Evolutionary conservation across 148 eudicot species (phyloP).

Genomic region (Rhododendron mucronatum): DNA sequence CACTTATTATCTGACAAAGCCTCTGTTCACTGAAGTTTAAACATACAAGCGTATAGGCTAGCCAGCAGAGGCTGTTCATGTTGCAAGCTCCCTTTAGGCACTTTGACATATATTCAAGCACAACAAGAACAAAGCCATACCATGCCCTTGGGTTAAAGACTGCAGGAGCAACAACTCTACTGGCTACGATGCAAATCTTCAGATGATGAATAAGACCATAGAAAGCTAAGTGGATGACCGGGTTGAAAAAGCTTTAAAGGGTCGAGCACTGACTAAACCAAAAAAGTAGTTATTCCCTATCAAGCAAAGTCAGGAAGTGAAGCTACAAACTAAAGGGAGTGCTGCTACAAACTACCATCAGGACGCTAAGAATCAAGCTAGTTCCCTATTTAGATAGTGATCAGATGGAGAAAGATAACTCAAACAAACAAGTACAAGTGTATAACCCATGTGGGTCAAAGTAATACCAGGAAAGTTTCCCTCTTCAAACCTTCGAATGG

Average conservation of each 20-base stretch:
- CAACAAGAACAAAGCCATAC: neutral
- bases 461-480: slow-evolving; percentile 83
- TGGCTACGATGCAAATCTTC: neutral
- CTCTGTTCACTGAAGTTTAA: neutral
- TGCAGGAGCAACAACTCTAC: neutral
- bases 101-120: neutral
- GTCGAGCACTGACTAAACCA: neutral
- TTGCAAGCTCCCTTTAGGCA: neutral
- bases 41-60: neutral
- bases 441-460: neutral
- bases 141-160: neutral
- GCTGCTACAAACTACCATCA: neutral
- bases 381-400: neutral
- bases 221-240: neutral
- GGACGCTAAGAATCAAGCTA: neutral
- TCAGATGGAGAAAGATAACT: neutral
- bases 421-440: neutral
- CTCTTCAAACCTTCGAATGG: slow-evolving; percentile 71
- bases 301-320: neutral
- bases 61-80: neutral
- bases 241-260: neutral
- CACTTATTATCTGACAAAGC: neutral
- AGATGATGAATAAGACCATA: neutral
- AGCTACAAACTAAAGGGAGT: neutral
- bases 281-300: neutral